Evolutionary conservation across 345 rosid genomes (phyloP).

Genomic region (Brassica nigra): DNA sequence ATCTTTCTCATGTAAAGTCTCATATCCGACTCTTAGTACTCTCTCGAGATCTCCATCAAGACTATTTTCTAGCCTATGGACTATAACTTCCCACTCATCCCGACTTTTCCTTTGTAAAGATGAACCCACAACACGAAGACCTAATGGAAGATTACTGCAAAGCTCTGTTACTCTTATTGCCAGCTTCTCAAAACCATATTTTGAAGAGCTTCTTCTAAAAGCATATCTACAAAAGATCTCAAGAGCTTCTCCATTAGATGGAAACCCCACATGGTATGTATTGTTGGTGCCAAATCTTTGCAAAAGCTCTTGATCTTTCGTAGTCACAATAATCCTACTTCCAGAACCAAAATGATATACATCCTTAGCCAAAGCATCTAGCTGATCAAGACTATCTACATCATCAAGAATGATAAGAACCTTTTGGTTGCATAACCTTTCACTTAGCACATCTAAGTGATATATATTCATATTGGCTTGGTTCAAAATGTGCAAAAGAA

Average conservation of each 20-base stretch:
- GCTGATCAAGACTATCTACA: conserved; percentile 5
- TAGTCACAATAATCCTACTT: neutral
- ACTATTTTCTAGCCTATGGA: neutral
- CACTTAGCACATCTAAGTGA: neutral
- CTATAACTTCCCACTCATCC: neutral
- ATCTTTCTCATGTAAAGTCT: neutral
- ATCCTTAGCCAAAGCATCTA: neutral
- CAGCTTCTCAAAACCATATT: neutral
- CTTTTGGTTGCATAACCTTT: conserved; percentile 2
- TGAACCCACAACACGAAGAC: neutral
- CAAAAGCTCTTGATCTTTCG: conserved; percentile 3
- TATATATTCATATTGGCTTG: neutral
- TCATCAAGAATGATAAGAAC: conserved; percentile 15
- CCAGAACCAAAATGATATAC: neutral
- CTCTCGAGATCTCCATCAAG: neutral
- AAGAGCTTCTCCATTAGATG: conserved; percentile 8
- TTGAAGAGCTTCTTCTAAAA: neutral
- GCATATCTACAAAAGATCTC: conserved; percentile 4
- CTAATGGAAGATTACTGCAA: neutral
- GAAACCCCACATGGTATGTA: conserved; percentile 5
- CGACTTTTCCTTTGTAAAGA: neutral
- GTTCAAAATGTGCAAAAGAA: neutral
- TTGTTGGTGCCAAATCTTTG: neutral
- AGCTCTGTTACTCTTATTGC: neutral
- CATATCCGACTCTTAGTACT: neutral